Evolutionary conservation across 2,329 filamentous ascomycete genomes (phyloP), one percentile per base, ranked within the genome.

Genomic region (Trichoderma sp.): DNA sequence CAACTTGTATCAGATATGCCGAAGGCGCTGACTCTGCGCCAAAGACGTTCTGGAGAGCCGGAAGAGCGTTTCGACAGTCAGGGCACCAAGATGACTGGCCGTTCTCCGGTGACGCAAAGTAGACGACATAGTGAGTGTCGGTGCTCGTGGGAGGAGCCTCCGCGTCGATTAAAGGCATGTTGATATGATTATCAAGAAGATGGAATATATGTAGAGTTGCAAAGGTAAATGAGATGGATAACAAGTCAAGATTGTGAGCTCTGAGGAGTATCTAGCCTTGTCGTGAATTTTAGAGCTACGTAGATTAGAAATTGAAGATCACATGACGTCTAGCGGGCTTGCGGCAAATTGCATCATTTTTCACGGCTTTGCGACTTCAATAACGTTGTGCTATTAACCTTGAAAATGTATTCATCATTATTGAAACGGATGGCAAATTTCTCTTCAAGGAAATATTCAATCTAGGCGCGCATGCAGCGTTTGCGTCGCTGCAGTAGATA

Each of bases 41-140:
- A 46, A 77, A 77, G 4, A 77, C 75, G 1, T 46, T 70, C 0
- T 73, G 68, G 2, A 77, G 51, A 4, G 73, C 74, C 4, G 75
- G 74, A 5, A 76, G 43, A 0, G 75, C 75, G 56, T 76, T 69
- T 11, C 72, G 71, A 18, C 74, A 77, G 59, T 76, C 75, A 0
- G 75, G 75, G 26, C 75, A 76, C 75, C 75, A 76, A 0, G 75
- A 76, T 5, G 75, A 75, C 24, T 77, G 71, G 13, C 75, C 75
- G 10, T 43, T 43, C 16, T 43, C 39, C 7, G 39, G 39, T 0
- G 75, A 77, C 3, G 75, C 75, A 37, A 77, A 76, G 69, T 76
- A 77, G 32, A 76, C 75, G 70, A 77, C 74, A 37, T 77, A 77
- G 68, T 77, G 75, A 51, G 70, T 71, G 68, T 74, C 73, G 51